Percentiles rank a stretch among this genome's conserved stretches.
Conservation (phyloP, 2,329 filamentous ascomycete genomes). For the Diaporthe australafricana region DNA sequence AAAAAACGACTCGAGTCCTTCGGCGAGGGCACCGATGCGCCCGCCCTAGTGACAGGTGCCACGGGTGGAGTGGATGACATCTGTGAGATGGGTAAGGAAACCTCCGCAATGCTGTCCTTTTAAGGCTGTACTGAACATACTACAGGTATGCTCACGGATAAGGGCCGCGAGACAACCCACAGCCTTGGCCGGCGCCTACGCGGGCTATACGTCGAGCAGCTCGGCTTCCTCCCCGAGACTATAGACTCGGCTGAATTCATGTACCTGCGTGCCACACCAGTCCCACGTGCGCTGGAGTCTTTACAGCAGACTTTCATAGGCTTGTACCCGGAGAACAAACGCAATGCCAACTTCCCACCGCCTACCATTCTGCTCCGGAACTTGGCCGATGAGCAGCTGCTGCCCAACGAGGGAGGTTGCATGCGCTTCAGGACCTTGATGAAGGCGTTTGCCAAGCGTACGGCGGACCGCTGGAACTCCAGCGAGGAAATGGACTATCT, state of each 20-base stretch:
- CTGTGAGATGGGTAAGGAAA: conserved; percentile 70
- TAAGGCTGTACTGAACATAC: background rate
- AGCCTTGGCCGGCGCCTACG: conserved; percentile 76
- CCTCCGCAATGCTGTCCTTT: no score
- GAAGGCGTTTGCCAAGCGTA: conserved; percentile 76
- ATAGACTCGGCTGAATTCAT: conserved; percentile 68
- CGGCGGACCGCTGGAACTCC: conserved; percentile 79
- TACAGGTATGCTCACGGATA: conserved; percentile 77
- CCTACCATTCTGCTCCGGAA: conserved; percentile 75
- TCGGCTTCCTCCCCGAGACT: conserved; percentile 74
- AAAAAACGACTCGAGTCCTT: conserved; percentile 87
- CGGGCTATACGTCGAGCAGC: conserved; percentile 78
- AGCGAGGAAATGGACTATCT: conserved; percentile 87
- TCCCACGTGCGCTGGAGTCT: conserved; percentile 81
- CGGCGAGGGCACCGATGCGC: conserved; percentile 71
- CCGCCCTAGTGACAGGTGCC: conserved; percentile 76
- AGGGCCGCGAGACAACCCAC: conserved; percentile 78
- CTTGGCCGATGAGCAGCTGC: conserved; percentile 79
- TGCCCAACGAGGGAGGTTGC: conserved; percentile 82
- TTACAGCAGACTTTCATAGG: conserved; percentile 81
- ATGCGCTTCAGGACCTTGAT: conserved; percentile 77
- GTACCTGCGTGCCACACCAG: conserved; percentile 80
- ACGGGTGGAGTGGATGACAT: conserved; percentile 79
- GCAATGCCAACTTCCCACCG: conserved; percentile 60
- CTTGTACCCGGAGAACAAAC: conserved; percentile 72